A percentile compares a stretch with the other conserved stretches of the same genome.
These are phyloP conservation scores for Conringia planisiliqua DNA, from an alignment of 345 rosid species.

Conservation along the genomic window DNA sequence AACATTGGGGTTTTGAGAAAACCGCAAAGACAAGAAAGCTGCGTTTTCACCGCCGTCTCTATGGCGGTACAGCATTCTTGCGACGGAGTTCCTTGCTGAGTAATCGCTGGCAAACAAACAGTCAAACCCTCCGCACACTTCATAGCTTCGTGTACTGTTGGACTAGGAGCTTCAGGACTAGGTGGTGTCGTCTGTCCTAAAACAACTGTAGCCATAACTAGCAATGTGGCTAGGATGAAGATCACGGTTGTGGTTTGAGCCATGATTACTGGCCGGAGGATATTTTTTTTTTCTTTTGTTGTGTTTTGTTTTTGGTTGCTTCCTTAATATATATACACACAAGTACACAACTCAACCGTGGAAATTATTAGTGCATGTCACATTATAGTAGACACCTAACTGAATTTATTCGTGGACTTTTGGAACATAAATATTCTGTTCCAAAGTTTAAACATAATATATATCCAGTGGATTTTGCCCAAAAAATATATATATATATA, in stretches of 20 bases:
- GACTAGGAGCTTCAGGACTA: constrained; percentile 3
- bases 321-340: neutral
- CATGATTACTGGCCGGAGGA: neutral
- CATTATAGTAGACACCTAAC: too few relatives aligned
- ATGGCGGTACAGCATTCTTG: constrained; percentile 20
- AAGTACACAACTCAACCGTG: neutral
- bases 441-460: too few relatives aligned
- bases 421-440: too few relatives aligned
- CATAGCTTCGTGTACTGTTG: constrained; percentile 2
- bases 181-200: constrained; percentile 8
- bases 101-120: constrained; percentile 4
- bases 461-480: too few relatives aligned
- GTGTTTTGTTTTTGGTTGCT: neutral
- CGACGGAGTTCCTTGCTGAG: neutral
- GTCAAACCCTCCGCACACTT: constrained; percentile 11
- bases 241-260: neutral
- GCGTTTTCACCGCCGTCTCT: constrained; percentile 4
- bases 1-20: constrained; percentile 1
- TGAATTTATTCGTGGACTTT: too few relatives aligned
- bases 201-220: constrained; percentile 14
- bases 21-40: constrained; percentile 15
- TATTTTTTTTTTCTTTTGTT: neutral
- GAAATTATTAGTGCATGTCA: neutral
- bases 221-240: constrained; percentile 15
- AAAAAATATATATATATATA: too few relatives aligned